Evolutionary conservation across 2,329 filamentous ascomycete species (phyloP).

Genomic region (Ascochyta rabiei): DNA sequence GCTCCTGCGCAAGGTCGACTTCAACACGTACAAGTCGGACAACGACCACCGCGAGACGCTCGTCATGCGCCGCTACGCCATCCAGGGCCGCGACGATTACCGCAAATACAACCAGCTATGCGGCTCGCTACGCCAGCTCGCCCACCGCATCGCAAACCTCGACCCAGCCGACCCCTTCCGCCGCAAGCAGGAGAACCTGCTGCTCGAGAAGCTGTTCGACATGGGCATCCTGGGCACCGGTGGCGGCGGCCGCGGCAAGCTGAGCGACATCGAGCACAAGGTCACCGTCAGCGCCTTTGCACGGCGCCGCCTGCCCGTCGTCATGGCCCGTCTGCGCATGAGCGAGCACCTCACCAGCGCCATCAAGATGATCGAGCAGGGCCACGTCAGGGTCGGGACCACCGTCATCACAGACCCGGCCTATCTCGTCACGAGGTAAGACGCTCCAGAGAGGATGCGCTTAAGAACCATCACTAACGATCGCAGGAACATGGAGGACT

Average conservation of each 20-base stretch:
- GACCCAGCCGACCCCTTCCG: conserved; percentile 79
- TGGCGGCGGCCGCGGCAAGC: conserved; percentile 65
- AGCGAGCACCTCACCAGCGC: conserved; percentile 82
- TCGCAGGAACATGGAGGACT: conserved; percentile 82
- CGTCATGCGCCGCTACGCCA: conserved; percentile 84
- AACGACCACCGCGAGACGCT: conserved; percentile 81
- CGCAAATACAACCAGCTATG: conserved; percentile 55
- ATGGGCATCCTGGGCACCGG: conserved; percentile 83
- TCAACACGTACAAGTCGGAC: conserved; percentile 91
- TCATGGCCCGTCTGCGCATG: conserved; percentile 92
- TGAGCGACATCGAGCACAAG: conserved; percentile 77
- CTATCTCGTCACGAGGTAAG: conserved; percentile 75
- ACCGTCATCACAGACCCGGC: conserved; percentile 90
- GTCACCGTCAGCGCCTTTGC: conserved; percentile 91
- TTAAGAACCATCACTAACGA: conserved; percentile 1
- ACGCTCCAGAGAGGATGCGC: too few species aligned
- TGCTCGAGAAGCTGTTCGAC: conserved; percentile 90
- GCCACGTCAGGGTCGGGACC: conserved; percentile 88
- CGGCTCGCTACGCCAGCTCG: conserved; percentile 82
- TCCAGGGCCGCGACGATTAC: conserved; percentile 84
- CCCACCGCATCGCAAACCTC: conserved; percentile 83
- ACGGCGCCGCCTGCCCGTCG: conserved; percentile 79
- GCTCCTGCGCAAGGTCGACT: conserved; percentile 89
- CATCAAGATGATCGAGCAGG: conserved; percentile 89
- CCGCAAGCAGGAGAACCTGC: conserved; percentile 80